Conservation (phyloP, 768 basidiomycete species). For the Agaricus blazei region DNA sequence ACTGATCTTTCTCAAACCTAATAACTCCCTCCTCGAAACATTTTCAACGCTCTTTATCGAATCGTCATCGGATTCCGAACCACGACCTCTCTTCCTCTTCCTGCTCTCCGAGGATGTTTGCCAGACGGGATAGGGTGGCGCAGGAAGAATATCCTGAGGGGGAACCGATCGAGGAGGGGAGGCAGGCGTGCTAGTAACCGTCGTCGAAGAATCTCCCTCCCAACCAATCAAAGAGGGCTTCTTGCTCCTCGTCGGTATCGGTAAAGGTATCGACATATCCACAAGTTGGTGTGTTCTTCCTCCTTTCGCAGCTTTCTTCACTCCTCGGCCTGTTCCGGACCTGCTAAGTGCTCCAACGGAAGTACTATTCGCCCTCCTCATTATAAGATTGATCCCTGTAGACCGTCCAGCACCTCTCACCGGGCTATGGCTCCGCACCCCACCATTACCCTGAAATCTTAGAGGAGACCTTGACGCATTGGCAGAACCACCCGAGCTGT, state of each 20-base stretch:
- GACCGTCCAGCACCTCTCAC: not conserved
- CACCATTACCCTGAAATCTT: too few relatives aligned
- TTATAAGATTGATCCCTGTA: too few relatives aligned
- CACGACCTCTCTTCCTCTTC: not conserved
- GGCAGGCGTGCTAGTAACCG: not conserved
- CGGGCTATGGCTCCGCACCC: not conserved
- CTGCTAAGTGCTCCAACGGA: not conserved
- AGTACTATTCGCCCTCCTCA: not conserved
- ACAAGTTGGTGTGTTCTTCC: not conserved
- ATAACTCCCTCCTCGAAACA: not conserved
- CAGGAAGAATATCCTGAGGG: not conserved
- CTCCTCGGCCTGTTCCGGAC: not conserved
- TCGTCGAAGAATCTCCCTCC: not conserved
- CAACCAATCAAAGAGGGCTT: not conserved
- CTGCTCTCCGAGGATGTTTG: not conserved
- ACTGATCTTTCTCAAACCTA: not conserved
- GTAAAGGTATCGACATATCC: not conserved
- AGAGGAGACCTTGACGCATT: not conserved
- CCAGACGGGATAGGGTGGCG: not conserved
- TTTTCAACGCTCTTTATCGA: not conserved
- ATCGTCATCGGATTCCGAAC: not conserved
- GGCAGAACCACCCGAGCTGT: not conserved
- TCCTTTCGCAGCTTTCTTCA: not conserved
- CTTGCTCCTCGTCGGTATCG: conserved; percentile 7
- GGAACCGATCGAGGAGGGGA: not conserved